These are phyloP conservation scores for Aspergillus sp. DNA, from an alignment of 2,329 filamentous ascomycete genomes.

Conservation along the genomic window DNA sequence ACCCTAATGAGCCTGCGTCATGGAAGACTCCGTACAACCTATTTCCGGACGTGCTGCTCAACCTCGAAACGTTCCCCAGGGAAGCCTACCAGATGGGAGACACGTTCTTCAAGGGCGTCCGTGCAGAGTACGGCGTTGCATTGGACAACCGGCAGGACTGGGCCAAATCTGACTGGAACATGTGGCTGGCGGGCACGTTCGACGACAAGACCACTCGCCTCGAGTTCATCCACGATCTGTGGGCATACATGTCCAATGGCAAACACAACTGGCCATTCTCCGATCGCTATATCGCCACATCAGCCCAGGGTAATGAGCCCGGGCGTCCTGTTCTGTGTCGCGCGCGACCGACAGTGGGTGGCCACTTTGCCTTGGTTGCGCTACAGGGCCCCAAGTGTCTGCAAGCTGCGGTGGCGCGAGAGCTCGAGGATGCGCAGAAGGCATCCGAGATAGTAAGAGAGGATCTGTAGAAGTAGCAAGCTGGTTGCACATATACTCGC, in stretches of 20 bases:
- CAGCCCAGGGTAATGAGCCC: constrained; percentile 29
- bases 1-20: constrained; percentile 30
- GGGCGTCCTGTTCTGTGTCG: constrained; percentile 35
- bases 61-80: constrained; percentile 38
- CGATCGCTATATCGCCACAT: constrained; percentile 42
- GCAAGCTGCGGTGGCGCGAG: constrained; percentile 13
- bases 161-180: constrained; percentile 48
- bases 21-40: constrained; percentile 45
- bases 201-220: constrained; percentile 27
- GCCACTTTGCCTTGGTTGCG: constrained; percentile 45
- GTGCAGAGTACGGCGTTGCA: constrained; percentile 38
- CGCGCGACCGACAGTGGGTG: constrained; percentile 44
- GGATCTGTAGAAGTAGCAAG: constrained; percentile 13
- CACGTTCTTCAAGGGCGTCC: constrained; percentile 37
- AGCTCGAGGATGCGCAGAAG: neutral
- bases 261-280: constrained; percentile 47
- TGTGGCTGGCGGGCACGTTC: constrained; percentile 42
- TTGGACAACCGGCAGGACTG: constrained; percentile 42
- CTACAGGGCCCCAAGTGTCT: constrained; percentile 32
- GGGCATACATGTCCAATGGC: constrained; percentile 43
- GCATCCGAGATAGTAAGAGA: constrained; percentile 12
- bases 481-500: neutral
- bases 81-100: constrained; percentile 37
- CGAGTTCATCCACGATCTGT: constrained; percentile 42
- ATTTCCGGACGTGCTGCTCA: constrained; percentile 42